phyloP scores from a whole-genome alignment of 169 alveolate genomes.

The Toxoplasma gondii region DNA sequence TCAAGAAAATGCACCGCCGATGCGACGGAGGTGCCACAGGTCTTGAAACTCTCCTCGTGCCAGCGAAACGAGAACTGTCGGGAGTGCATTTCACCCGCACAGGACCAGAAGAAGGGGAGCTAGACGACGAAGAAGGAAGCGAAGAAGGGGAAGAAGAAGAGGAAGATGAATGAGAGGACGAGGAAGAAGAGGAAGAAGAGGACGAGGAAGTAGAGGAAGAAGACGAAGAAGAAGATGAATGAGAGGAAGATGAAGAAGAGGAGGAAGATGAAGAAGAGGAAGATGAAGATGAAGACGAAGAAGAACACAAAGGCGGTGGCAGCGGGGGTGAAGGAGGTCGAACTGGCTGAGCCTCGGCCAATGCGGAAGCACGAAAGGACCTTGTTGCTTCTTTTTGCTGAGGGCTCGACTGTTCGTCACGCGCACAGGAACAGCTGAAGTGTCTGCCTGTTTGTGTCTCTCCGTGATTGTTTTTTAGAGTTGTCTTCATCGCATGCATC shows the following conservation, averaged over 20 bases:
- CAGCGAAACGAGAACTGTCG: too few relatives aligned
- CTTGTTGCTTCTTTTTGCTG: too few relatives aligned
- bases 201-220: neutral
- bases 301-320: neutral
- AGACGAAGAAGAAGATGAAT: neutral
- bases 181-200: neutral
- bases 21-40: too few relatives aligned
- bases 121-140: neutral
- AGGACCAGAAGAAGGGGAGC: neutral
- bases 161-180: neutral
- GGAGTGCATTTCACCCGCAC: too few relatives aligned
- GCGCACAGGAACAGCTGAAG: neutral
- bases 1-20: too few relatives aligned
- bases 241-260: neutral
- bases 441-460: neutral
- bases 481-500: neutral
- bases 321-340: neutral
- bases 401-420: neutral
- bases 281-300: neutral
- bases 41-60: too few relatives aligned
- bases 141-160: neutral
- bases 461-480: neutral
- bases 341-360: neutral
- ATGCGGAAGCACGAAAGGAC: neutral
- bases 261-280: neutral